phyloP scores from a whole-genome alignment of 2,329 filamentous ascomycete species.

The Pseudogymnoascus sp. region DNA sequence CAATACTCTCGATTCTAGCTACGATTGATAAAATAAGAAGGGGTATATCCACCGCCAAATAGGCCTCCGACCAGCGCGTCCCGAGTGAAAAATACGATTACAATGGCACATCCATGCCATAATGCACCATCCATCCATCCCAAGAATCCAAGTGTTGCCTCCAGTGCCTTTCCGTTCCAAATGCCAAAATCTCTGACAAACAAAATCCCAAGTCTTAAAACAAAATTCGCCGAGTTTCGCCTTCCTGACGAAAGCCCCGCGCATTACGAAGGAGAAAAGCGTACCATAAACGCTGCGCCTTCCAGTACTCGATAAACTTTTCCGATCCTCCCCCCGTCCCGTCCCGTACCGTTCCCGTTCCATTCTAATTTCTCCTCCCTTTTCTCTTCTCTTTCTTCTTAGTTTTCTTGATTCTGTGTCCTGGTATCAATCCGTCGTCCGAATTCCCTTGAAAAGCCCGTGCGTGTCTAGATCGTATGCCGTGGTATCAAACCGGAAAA shows the following conservation, averaged over 20 bases:
- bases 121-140: constrained; percentile 9
- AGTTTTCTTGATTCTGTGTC: background rate
- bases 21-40: constrained; percentile 7
- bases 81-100: constrained; percentile 9
- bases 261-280: background rate
- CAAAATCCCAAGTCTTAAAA: constrained; percentile 2
- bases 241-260: constrained; percentile 1
- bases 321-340: background rate
- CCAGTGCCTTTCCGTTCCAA: constrained; percentile 8
- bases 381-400: background rate
- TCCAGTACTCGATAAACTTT: background rate
- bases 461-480: constrained; percentile 6
- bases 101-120: constrained; percentile 6
- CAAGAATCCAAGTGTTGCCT: constrained; percentile 5
- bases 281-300: constrained; percentile 1
- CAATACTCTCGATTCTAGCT: constrained; percentile 4
- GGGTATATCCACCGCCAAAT: constrained; percentile 9
- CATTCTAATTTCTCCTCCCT: background rate
- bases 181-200: background rate
- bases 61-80: constrained; percentile 8
- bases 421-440: constrained; percentile 8
- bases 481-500: constrained; percentile 1
- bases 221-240: constrained; percentile 1
- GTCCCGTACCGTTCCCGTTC: background rate
- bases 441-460: constrained; percentile 9